Conservation (phyloP, 805 yeast species). For the Saccharomycopsis selenospora region DNA sequence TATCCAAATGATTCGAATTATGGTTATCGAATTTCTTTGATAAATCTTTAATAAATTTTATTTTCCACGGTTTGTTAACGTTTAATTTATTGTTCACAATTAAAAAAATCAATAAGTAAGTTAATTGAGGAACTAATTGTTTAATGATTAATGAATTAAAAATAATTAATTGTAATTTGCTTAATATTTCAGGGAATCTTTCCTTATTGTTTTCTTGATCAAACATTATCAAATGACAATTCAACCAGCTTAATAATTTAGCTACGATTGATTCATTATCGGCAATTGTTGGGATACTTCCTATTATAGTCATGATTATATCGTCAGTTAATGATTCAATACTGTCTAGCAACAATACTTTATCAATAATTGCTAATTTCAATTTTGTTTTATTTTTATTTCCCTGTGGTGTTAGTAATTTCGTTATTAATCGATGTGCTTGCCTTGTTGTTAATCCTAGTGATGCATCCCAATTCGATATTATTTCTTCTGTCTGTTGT, state of each 20-base stretch:
- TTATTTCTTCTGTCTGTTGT: too few species aligned
- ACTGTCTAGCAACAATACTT: too few species aligned
- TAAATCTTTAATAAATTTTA: not conserved
- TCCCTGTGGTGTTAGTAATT: too few species aligned
- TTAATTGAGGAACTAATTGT: not conserved
- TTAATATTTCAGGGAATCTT: too few species aligned
- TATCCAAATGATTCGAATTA: not conserved
- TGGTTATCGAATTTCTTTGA: not conserved
- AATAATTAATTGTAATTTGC: not conserved
- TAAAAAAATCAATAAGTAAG: not conserved
- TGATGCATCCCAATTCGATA: too few species aligned
- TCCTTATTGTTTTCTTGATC: not conserved
- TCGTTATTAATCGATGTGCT: too few species aligned
- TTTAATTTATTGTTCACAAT: not conserved
- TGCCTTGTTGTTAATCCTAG: too few species aligned
- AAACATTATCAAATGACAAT: not conserved
- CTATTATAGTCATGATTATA: too few species aligned
- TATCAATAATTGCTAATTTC: too few species aligned
- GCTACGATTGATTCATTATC: not conserved
- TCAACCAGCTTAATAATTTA: not conserved
- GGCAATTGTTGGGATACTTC: not conserved
- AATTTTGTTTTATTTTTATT: too few species aligned
- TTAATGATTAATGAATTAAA: not conserved
- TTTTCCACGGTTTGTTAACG: not conserved
- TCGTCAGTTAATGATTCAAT: too few species aligned